Conservation (phyloP, 306 rosid species). For the Glycine soja region DNA sequence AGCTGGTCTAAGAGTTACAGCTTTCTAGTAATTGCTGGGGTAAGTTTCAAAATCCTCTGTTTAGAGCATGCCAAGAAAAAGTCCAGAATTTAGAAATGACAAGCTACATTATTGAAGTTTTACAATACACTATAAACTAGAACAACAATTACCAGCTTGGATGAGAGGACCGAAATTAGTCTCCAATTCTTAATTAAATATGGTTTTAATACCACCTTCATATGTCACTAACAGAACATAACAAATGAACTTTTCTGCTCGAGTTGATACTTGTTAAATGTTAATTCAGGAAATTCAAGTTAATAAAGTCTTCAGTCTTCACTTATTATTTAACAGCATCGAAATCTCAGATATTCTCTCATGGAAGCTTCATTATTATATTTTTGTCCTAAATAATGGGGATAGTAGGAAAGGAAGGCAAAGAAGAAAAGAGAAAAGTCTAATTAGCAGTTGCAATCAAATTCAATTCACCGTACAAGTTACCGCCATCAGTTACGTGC, state of each 20-base stretch:
- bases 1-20: too few species aligned
- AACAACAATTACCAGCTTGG: not conserved
- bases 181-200: not conserved
- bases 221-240: too few species aligned
- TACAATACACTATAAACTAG: not conserved
- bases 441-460: constrained; percentile 31
- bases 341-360: too few species aligned
- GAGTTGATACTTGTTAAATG: too few species aligned
- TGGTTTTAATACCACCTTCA: not conserved
- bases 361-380: too few species aligned
- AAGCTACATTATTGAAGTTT: too few species aligned
- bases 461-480: constrained; percentile 27
- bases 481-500: not conserved
- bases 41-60: too few species aligned
- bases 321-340: not conserved
- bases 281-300: not conserved
- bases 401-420: not conserved
- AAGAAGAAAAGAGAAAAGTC: not conserved
- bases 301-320: not conserved
- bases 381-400: not conserved
- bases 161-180: too few species aligned
- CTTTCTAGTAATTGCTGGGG: too few species aligned
- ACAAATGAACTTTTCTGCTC: too few species aligned
- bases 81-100: too few species aligned
- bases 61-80: too few species aligned